These are phyloP conservation scores for Ophiostoma triangulosporum DNA, from an alignment of 2,329 filamentous ascomycete genomes.

Conservation along the genomic window DNA sequence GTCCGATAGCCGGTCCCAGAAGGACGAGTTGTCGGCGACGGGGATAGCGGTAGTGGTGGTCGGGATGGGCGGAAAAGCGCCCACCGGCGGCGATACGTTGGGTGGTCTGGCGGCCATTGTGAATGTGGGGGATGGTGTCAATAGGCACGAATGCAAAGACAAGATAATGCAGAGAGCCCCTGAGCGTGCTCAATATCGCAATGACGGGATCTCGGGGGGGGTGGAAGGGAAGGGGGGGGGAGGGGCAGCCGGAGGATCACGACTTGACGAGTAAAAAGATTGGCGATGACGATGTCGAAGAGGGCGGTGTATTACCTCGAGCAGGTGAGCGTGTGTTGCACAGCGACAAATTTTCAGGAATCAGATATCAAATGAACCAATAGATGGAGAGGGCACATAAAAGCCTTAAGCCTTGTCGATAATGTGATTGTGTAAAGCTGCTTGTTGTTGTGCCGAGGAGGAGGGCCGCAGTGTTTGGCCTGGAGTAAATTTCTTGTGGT, in stretches of 20 bases:
- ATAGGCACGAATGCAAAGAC: neutral
- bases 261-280: neutral
- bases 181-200: neutral
- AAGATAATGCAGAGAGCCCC: neutral
- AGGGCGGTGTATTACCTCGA: neutral
- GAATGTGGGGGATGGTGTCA: neutral
- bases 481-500: neutral
- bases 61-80: constrained; percentile 19
- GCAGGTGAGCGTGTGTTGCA: neutral
- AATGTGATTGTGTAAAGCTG: neutral
- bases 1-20: constrained; percentile 79
- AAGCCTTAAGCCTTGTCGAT: neutral
- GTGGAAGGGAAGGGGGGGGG: no score
- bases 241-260: neutral
- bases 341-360: neutral
- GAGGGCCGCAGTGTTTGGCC: neutral
- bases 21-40: constrained; percentile 47
- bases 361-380: constrained; percentile 1
- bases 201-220: neutral
- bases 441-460: neutral
- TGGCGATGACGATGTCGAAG: neutral
- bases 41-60: constrained; percentile 27
- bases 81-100: constrained; percentile 18
- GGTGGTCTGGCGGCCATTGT: constrained; percentile 28
- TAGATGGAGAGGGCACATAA: neutral